Base-by-base conservation (phyloP, 495 filamentous ascomycete species). In the Xylaria bambusicola region DNA sequence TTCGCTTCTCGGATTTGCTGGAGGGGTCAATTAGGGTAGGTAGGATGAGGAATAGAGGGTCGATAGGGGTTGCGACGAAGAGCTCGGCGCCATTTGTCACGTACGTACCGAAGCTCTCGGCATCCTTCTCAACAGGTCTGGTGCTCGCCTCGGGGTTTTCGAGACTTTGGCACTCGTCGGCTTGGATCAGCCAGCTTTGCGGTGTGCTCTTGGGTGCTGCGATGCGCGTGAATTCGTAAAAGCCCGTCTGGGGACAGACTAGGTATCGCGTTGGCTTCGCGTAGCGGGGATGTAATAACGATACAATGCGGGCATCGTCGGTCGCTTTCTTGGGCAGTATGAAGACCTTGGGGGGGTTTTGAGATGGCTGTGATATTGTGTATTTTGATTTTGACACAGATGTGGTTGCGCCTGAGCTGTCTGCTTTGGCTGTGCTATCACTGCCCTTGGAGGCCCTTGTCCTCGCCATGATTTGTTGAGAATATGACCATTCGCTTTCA, bases 171-270 rank as follows among this genome's bases (percentile, higher is more conserved):
- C 60, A n/a, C n/a, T n/a, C 65, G 21, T 60, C 15, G 59, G 55
- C 56, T 26, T 82, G 75, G 49, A 91, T 71, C 3, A 93, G 77
- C 88, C 88, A 90, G 67, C 90, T 92, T 51, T 82, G 76, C 26
- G 83, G 84, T 0, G 74, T 75, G 4, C 73, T 71, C 41, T 81
- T 83, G 29, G 91, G 81, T 6, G 90, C 80, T 10, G 84, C 72
- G 64, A 98, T 80, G 38, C 81, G 81, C 13, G 86, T 97, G 75
- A 98, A 92, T 69, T 98, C 94, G 74, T 88, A 92, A 60, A 97
- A 78, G 24, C 93, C 94, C 10, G 82, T 82, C 27, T 82, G 71
- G 3, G 92, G 90, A 68, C 92, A 94, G 67, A 91, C 86, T 58
- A 91, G 83, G 71, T 93, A 98, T 57, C 90, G 83, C 46, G 78